These are phyloP conservation scores for Paramarasmius palmivorus DNA, from an alignment of 1,284 basidiomycete species.

Conservation along the genomic window DNA sequence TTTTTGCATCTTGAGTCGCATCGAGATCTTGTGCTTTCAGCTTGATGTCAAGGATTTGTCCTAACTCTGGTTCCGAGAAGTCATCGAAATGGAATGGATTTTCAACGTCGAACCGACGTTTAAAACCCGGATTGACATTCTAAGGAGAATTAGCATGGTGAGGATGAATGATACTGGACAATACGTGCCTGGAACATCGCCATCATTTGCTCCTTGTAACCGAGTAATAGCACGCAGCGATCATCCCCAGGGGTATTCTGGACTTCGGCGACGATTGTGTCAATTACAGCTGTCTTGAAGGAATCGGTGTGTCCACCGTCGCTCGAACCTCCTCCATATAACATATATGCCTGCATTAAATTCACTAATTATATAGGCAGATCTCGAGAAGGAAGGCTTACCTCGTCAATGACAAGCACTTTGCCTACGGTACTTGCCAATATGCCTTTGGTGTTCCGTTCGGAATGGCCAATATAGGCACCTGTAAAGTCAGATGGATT, in stretches of 20 bases:
- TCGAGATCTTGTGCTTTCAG: slow-evolving; percentile 54
- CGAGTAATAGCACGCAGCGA: slow-evolving; percentile 62
- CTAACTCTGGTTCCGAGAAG: slow-evolving; percentile 53
- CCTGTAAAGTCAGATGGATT: slow-evolving; percentile 66
- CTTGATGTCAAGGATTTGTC: slow-evolving; percentile 53
- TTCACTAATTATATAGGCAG: not conserved
- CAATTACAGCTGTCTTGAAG: slow-evolving; percentile 67
- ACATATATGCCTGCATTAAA: slow-evolving; percentile 58
- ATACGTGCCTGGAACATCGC: slow-evolving; percentile 69
- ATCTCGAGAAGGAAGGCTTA: slow-evolving; percentile 19
- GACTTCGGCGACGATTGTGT: slow-evolving; percentile 71
- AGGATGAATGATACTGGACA: not conserved
- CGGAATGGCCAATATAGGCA: slow-evolving; percentile 52
- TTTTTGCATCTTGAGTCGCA: slow-evolving; percentile 56
- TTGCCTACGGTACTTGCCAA: slow-evolving; percentile 57
- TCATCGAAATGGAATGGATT: slow-evolving; percentile 68
- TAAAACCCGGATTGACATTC: slow-evolving; percentile 69
- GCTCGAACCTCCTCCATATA: slow-evolving; percentile 46
- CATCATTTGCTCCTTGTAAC: slow-evolving; percentile 63
- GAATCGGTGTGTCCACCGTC: slow-evolving; percentile 36
- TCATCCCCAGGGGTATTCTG: slow-evolving; percentile 69
- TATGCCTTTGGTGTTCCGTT: slow-evolving; percentile 61
- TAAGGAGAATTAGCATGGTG: slow-evolving; percentile 20
- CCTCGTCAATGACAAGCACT: slow-evolving; percentile 69
- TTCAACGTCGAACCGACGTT: slow-evolving; percentile 63